These are phyloP conservation scores for Yarrowia osloensis DNA, from an alignment of 805 yeast genomes.

Conservation along the genomic window DNA sequence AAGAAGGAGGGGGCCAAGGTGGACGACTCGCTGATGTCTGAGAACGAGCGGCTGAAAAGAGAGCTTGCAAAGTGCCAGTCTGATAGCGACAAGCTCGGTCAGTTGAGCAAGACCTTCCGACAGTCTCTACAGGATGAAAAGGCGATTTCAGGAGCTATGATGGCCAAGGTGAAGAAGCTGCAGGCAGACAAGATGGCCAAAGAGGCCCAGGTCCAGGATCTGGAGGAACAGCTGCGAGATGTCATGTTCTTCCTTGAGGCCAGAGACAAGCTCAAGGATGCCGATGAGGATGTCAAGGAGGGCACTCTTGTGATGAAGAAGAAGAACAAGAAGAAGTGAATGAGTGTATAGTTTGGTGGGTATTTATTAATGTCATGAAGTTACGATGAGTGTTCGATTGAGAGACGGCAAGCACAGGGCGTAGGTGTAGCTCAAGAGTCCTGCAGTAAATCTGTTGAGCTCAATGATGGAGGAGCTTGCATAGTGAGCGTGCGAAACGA, in stretches of 20 bases:
- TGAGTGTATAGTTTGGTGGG: neutral
- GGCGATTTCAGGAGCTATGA: conserved; percentile 47
- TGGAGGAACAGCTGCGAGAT: conserved; percentile 51
- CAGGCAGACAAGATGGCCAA: conserved; percentile 38
- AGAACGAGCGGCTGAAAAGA: neutral
- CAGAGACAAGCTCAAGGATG: conserved; percentile 69
- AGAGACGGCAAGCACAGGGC: too few species aligned
- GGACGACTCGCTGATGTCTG: neutral
- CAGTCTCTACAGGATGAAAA: conserved; percentile 52
- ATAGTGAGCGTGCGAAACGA: too few species aligned
- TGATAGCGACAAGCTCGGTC: conserved; percentile 35
- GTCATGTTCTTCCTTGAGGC: conserved; percentile 78
- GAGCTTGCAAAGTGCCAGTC: neutral
- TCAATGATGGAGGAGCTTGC: too few species aligned
- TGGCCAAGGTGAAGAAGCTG: conserved; percentile 47
- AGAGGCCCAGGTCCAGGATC: conserved; percentile 34
- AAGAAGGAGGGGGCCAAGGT: neutral
- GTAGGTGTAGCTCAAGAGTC: too few species aligned
- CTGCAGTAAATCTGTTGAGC: too few species aligned
- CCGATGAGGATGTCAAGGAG: conserved; percentile 69
- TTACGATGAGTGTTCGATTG: neutral
- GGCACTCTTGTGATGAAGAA: conserved; percentile 48
- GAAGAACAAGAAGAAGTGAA: conserved; percentile 1
- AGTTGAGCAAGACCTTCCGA: conserved; percentile 40
- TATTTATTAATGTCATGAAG: neutral